Evolutionary conservation across 495 filamentous ascomycete genomes (phyloP), one percentile per base, ranked within the genome.

Genomic region (Apiosordaria backusii): DNA sequence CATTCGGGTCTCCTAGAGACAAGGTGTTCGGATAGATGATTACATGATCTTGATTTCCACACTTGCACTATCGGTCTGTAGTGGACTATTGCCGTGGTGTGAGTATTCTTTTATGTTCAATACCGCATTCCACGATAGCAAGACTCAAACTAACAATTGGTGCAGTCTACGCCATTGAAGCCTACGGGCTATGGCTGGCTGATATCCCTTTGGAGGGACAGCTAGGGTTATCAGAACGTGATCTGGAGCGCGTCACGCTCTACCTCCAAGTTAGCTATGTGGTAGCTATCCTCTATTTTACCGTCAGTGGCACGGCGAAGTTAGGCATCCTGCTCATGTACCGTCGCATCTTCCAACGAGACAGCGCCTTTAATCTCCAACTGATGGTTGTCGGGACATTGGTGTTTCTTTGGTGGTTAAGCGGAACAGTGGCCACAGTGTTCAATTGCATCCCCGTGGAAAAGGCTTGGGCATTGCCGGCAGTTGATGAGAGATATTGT

Each of bases 201-300:
- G 35, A 45, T 45, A 13, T 13, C 9, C 35, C 9, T 0, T 7
- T 45, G 6, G 9, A 45, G 10, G 35, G 35, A 7, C 35, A 45
- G 53, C 0, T 22, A 7, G 23, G 53, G 53, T 18, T 24, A 2
- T 22, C 23, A 13, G 53, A 18, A 3, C 19, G 21, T 18, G 53
- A 57, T 18, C 23, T 24, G 16, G 53, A 57, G 4, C 19, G 53
- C 15, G 18, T 57, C 53, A 24, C 19, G 3, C 53, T 86, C 27
- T 87, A 87, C 69, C 64, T 86, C 18, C 63, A 67, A 26, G 52
- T 73, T 18, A 53, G 65, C 9, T 71, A 69, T 45, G 24, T 66
- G 19, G 57, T 27, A 4, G 63, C 69, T 16, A 55, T 71, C 18
- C 66, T 75, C 18, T 75, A 75, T 50, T 70, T 70, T 50, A 70